Base-by-base conservation (phyloP, 2,329 filamentous ascomycete species). In the Colletotrichum siamense region DNA sequence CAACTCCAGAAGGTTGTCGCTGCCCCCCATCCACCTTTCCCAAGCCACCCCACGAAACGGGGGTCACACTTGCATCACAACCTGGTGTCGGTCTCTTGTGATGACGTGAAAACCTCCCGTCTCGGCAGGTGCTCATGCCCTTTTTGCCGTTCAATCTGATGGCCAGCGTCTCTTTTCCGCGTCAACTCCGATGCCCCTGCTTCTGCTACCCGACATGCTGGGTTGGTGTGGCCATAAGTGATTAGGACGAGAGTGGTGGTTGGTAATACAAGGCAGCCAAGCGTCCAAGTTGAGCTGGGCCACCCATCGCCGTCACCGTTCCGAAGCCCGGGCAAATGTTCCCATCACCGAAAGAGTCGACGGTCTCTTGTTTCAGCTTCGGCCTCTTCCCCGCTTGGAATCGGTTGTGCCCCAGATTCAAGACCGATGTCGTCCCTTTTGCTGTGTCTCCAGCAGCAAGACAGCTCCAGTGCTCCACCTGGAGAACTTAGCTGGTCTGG, bases 41-140 rank as follows among this genome's bases (percentile, higher is more conserved):
- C 70, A 65, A 69, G 70, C 70, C 57, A 69, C 70, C 70, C 73
- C 73, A 73, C 64, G 70, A 73, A 73, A 76, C 65, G 69, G 73
- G 73, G 73, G 70, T 76, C 73, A 76, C 57, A 55, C 64, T 44
- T 76, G 64, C 69, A 76, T 59, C n/a, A 18, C 36, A 69, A 64
- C 70, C 69, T 26, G 49, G 52, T 66, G 66, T 73, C 64, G 59
- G 44, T 69, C 49, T 68, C 22, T 57, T 24, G 32, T 52, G n/a
- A 76, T 73, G 73, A 69, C 69, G 62, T 65, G 70, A 59, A 73
- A 49, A 26, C n/a, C 34, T 65, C 34, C 57, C 30, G 55, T 44
- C 57, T 65, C 28, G 59, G 64, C 10, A 18, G 24, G 16, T 62
- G 30, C 16, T 36, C 57, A 52, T 59, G 64, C 22, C 57, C 57